phyloP scores from a whole-genome alignment of 345 rosid species.

The Hypericum androsaemum region DNA sequence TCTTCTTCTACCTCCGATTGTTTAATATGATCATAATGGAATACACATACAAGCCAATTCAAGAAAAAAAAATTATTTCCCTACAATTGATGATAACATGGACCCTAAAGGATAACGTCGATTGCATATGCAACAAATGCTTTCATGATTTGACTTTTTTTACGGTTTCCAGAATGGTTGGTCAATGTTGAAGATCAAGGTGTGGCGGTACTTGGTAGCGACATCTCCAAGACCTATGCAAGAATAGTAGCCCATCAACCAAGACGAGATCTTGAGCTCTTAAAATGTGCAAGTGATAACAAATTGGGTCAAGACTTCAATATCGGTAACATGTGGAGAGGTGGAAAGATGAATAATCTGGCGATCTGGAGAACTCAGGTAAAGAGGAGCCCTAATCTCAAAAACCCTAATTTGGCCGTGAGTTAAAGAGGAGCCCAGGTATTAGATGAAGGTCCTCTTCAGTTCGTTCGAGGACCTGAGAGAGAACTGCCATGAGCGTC shows the following conservation, averaged over 20 bases:
- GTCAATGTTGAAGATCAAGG: slow-evolving; percentile 52
- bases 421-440: too few relatives aligned
- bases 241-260: slow-evolving; percentile 33
- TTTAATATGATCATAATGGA: too few relatives aligned
- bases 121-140: not conserved
- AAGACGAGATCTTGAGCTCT: slow-evolving; percentile 24
- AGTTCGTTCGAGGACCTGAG: too few relatives aligned
- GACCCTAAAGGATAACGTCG: too few relatives aligned
- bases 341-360: slow-evolving; percentile 10
- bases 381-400: too few relatives aligned
- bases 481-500: too few relatives aligned
- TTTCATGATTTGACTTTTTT: slow-evolving; percentile 8
- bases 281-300: slow-evolving; percentile 3
- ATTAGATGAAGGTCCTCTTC: too few relatives aligned
- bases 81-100: too few relatives aligned
- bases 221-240: slow-evolving; percentile 38
- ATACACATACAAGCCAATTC: too few relatives aligned
- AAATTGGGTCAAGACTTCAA: slow-evolving; percentile 9
- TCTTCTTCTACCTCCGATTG: too few relatives aligned
- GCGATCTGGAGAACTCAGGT: slow-evolving; percentile 26
- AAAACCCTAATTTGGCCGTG: too few relatives aligned
- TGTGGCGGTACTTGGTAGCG: slow-evolving; percentile 38
- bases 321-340: not conserved
- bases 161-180: slow-evolving; percentile 51
- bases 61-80: too few relatives aligned